Base-by-base conservation (phyloP, 1,284 basidiomycete genomes). In the Stygiomarasmius scandens region DNA sequence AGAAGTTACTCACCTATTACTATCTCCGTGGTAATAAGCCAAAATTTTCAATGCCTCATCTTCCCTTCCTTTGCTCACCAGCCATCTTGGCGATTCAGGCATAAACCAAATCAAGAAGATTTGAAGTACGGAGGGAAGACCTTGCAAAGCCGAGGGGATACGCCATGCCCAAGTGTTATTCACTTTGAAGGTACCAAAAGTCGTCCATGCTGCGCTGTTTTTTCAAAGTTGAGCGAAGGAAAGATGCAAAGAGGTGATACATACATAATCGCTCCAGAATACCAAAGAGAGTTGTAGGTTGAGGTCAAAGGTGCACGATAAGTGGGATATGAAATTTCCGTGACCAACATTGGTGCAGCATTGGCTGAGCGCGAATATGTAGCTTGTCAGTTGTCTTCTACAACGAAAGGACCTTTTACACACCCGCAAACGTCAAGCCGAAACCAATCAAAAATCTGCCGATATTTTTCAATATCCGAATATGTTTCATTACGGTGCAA, bases 231-330 rank as follows among this genome's bases (percentile, higher is more conserved):
- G 8, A 34, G 32, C 14, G 14, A 34, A 8, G 14, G 32, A 34
- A 8, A 8, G 8, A 34, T 14, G 32, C 8, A 8, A 14, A 14
- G 14, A 8, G 32, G 32, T 14, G 32, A 14, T 34, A 8, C 8
- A 34, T 14, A 87, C 85, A 89, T 67, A 63, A 90, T 89, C 58
- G 87, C 79, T 57, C 90, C 90, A 22, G 86, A 84, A 65, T 89
- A 89, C 89, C 88, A 92, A 52, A 90, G 82, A n/a, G 87, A 86
- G 75, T 92, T 91, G 76, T 90, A 92, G 41, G 83, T 73, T 2
- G 87, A 85, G 3, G 87, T 91, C 47, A 91, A 71, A 3, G 82
- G 83, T 1, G 85, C 89, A 59, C 92, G 89, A 70, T 93, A 86
- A 0, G 81, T 75, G 2, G 91, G 92, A 70, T 92, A 92, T 0